Conservation (phyloP, 176 grass and related monocot species). For the Oryza meridionalis region DNA sequence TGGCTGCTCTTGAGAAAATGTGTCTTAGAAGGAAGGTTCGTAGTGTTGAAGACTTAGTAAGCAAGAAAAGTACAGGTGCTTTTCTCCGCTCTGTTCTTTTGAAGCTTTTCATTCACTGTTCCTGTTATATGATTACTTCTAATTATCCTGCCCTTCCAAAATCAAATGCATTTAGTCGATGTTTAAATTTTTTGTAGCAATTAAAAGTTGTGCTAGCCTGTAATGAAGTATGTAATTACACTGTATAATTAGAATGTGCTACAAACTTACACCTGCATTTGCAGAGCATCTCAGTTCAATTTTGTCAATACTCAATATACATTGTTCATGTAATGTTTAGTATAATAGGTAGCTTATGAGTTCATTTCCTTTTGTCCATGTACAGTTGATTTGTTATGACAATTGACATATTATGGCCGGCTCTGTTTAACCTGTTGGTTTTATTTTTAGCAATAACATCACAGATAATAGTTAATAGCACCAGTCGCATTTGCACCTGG, state of each 20-base stretch:
- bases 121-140: not conserved
- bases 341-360: not conserved
- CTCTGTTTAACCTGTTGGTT: not conserved
- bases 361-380: not conserved
- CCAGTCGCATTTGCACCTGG: not conserved
- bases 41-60: slow-evolving; percentile 63
- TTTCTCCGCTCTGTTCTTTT: slow-evolving; percentile 29
- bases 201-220: not conserved
- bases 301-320: not conserved
- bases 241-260: not conserved
- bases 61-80: slow-evolving; percentile 52
- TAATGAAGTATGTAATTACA: not conserved
- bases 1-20: slow-evolving; percentile 56
- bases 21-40: slow-evolving; percentile 68
- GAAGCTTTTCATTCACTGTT: not conserved
- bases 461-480: not conserved
- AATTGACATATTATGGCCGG: not conserved
- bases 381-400: not conserved
- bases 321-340: not conserved
- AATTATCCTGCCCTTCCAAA: not conserved
- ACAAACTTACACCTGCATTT: not conserved
- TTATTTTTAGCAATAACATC: not conserved
- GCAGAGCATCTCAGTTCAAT: not conserved
- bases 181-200: not conserved
- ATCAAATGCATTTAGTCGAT: slow-evolving; percentile 24